Evolutionary conservation across 1,139 yeast genomes (phyloP), one percentile per base, ranked within the genome.

Genomic region (Kodamaea sp.): DNA sequence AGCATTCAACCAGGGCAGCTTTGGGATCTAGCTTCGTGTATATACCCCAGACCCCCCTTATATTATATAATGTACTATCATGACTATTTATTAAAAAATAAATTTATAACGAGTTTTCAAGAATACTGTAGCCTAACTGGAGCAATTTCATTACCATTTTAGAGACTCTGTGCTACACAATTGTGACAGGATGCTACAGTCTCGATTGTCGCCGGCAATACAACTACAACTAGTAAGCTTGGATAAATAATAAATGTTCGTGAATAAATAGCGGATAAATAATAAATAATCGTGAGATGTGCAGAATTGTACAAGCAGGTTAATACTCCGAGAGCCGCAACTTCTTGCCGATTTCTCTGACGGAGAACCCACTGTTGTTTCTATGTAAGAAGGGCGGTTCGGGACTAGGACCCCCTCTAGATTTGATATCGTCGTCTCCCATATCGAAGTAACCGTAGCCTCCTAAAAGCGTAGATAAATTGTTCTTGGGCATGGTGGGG

Each of bases 381-480:
- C 71, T 66, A 41, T 63, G 59, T 51, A 61, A 66, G 59, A 69
- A 68, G 42, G 80, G 80, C 6, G 80, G 81, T 47, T 80, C 88
- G 1, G 88, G 88, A n/a, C 81, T 70, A 26, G 74, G 76, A 4
- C 85, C 84, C 4, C 86, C 85, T 46, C 88, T 69, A 4, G 87
- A 78, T 49, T 83, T 79, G 44, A 82, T 79, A 40, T 71, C 75
- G 32, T 80, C 80, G 33, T 81, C 89, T 34, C 85, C 86, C 63
- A 82, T 72, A 54, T 81, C 89, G 48, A 82, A 82, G 57, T 82
- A 82, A 6, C 88, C 88, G 52, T 85, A 85, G 1, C 95, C 95
- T 38, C 94, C 92, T 36, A 85, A 69, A 51, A 85, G 70, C 39
- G 78, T 80, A 21, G 63, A 56, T 35, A 70, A 21, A 29, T 38